Base-by-base conservation (phyloP, 768 basidiomycete genomes). In the Mycena latifolia region DNA sequence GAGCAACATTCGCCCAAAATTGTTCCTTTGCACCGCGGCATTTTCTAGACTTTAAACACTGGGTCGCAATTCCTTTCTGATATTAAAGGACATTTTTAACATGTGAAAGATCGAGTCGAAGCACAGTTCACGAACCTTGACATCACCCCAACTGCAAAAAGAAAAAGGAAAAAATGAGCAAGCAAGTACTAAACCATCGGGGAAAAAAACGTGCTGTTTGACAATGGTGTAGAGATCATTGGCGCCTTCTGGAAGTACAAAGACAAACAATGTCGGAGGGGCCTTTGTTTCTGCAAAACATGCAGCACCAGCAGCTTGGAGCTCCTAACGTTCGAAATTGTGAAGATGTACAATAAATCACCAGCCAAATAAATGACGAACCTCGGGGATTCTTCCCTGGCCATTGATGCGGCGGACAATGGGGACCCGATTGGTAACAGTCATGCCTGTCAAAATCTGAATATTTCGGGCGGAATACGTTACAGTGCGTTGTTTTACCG, bases 1-100 rank as follows among this genome's bases (percentile, higher is more conserved):
- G 76, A 63, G 86, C 88, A 9, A 94, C 90, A 63, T 94, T 95
- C 0, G 93, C 92, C 69, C 83, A 94, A 69, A 93, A 95, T 67
- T 94, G 93, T 0, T 85, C 76, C 61, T 89, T 93, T 0, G 91
- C 92, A 3, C 83, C 76, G 60, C 76, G 82, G 71, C 90, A 91
- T 68, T 93, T 93, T 1, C 73, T 76, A 14, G 83, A 81, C 73
- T 92, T 92, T 71, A 95, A 69, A 72, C 93, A 94, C 67, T 94
- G 93, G 0, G 93, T 94, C 0, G 92, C 87, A 4, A 93, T 86
- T 18, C 93, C 93, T 69, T 84, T 82, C 88, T 91, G n/a, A 22
- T 66, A n/a, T 31, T 6, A 41, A 50, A 2, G n/a, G 17, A 10
- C 14, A 11, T 37, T 22, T 20, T 14, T 8, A 27, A 17, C n/a